A percentile compares a stretch with the other conserved stretches of the same genome.
Conservation (phyloP, 140 eudicot genomes). For the Bidens hawaiensis region DNA sequence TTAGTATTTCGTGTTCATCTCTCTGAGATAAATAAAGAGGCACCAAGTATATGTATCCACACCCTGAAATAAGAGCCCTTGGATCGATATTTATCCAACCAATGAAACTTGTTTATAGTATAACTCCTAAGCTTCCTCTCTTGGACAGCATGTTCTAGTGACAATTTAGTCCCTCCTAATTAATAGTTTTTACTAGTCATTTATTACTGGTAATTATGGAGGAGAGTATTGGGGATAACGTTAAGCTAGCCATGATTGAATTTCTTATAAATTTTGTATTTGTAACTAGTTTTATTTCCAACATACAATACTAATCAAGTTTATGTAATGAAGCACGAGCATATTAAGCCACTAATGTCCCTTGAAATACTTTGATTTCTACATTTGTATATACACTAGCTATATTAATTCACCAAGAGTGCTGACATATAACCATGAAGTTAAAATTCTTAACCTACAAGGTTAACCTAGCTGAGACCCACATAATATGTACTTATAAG, state of each 20-base stretch:
- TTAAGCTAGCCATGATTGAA: slow-evolving; percentile 27
- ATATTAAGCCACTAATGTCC: slow-evolving; percentile 10
- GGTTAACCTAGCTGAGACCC: neutral
- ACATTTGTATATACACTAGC: neutral
- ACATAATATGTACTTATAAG: too few species aligned
- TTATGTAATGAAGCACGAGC: neutral
- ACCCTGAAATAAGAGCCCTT: slow-evolving; percentile 18
- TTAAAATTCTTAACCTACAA: neutral
- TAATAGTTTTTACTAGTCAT: slow-evolving; percentile 20
- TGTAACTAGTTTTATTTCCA: neutral
- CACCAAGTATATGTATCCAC: slow-evolving; percentile 13
- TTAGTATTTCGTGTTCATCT: slow-evolving; percentile 2
- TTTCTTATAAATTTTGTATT: slow-evolving; percentile 11
- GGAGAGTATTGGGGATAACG: slow-evolving; percentile 33
- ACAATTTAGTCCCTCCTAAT: slow-evolving; percentile 17
- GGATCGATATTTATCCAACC: slow-evolving; percentile 28
- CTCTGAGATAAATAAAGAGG: slow-evolving; percentile 5
- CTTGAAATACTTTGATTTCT: slow-evolving; percentile 7
- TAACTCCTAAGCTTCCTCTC: slow-evolving; percentile 44
- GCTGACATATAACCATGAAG: too few species aligned
- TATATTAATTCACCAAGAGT: neutral
- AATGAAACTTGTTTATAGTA: slow-evolving; percentile 17
- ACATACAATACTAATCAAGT: neutral
- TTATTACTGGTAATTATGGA: slow-evolving; percentile 21
- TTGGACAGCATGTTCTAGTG: slow-evolving; percentile 20